Evolutionary conservation across 2,329 filamentous ascomycete genomes (phyloP), one percentile per base, ranked within the genome.

Genomic region (Neonectria neomacrospora): DNA sequence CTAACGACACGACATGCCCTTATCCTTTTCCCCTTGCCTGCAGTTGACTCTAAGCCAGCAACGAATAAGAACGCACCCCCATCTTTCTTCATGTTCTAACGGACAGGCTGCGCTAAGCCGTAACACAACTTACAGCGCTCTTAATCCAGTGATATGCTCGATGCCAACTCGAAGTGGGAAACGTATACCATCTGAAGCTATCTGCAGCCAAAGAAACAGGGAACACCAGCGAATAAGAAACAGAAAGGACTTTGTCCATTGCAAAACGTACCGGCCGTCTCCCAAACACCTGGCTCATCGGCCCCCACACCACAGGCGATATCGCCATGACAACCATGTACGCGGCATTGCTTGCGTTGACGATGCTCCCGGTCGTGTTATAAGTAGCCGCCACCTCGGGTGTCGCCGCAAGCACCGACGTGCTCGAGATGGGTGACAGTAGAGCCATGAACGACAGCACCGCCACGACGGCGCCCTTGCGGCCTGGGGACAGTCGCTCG

Each of bases 401-500:
- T 1, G 91, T 87, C 2, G 91, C 92, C 1, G 91, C 85, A 12
- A 95, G 78, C 9, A 94, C 87, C 1, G 90, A 89, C 0, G 91
- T 94, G 41, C 88, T 92, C 12, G 88, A 91, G 23, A 93, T 86
- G 0, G 92, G 92, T 1, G 92, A 89, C 47, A 95, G 81, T 67
- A 95, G 93, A 26, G 90, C 88, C 78, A 91, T 93, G 73, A 90
- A 92, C 0, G 91, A 90, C 55, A 94, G 79, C 6, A 94, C 84
- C 10, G 82, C 80, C 16, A 93, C 89, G 55, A 95, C 91, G 64
- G 88, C 72, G 3, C 83, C 74, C 77, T 95, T 96, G 42, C 89
- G 85, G 16, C 80, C 78, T 3, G 79, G 77, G 0, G 89, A 84
- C 64, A 94, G 84, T 18, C 84, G 84, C 70, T 90, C 84, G 79